Base-by-base conservation (phyloP, 441 rosid species). In the Brassica balearica region DNA sequence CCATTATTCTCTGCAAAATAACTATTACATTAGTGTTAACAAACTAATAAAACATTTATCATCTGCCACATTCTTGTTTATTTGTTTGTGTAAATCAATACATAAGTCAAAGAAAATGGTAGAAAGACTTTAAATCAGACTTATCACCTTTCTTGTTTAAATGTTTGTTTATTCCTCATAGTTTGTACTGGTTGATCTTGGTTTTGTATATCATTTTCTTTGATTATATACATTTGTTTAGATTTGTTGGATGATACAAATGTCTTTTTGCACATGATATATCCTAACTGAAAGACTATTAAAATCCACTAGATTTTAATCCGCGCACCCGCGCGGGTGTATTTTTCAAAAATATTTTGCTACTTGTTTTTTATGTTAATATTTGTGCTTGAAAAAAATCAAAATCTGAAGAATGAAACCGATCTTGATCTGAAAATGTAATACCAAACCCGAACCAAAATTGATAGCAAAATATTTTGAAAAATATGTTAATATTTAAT, bases 11-110 rank as follows among this genome's bases (percentile, higher is more conserved):
- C 65, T 23, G 65, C 65, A 20, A 60, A 23, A 23, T 60, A 23
- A 22, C 14, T 59, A 10, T 4, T 59, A 53, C 3, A 53, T n/a
- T 51, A 2, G 17, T 53, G 59, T 6, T 6, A 34, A 34, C 38
- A 36, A 51, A 51, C 58, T 15, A 55, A 55, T n/a, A 59, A 10
- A 59, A 59, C n/a, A 59, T 61, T 61, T 23, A 11, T 60, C 32
- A 59, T 60, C 19, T 25, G 15, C 17, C 9, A 60, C 17, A 17
- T 17, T 17, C 17, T 17, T 17, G 17, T 17, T 17, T 17, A 17
- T 17, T 17, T 17, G 17, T 17, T 17, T 17, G 17, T 17, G 17
- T 17, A 17, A 17, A 17, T 17, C 17, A 17, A 17, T 17, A 17
- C 17, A 17, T 17, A 17, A 17, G 17, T 17, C 17, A 17, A 17